Percentiles rank a stretch among this genome's conserved stretches.
phyloP scores from a whole-genome alignment of 371 early-diverging fungal genomes.

The Batrachochytrium dendrobatidis region DNA sequence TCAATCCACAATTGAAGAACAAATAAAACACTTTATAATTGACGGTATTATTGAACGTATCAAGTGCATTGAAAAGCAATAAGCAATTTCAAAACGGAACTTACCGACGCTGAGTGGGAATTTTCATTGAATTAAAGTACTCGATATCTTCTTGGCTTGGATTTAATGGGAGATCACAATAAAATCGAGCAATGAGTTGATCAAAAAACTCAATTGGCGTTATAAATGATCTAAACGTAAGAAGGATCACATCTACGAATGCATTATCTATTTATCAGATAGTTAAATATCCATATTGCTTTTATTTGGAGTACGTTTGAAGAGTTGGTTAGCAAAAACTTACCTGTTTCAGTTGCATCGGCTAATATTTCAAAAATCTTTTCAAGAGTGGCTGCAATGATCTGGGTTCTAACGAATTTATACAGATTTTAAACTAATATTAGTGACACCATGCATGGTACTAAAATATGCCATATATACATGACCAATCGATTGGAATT shows the following conservation, averaged over 20 bases:
- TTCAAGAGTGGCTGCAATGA: conserved; percentile 41
- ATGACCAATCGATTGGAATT: no score
- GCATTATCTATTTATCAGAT: conserved; percentile 21
- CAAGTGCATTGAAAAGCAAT: neutral
- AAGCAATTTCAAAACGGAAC: neutral
- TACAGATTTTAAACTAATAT: neutral
- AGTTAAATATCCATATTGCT: neutral
- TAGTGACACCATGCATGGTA: neutral
- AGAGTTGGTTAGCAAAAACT: no score
- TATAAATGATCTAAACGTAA: conserved; percentile 45
- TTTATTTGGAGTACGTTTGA: neutral
- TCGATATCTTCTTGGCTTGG: conserved; percentile 38
- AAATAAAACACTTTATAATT: neutral
- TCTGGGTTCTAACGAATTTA: conserved; percentile 21
- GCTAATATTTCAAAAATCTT: conserved; percentile 40
- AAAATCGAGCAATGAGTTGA: conserved; percentile 36
- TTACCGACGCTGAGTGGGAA: conserved; percentile 36
- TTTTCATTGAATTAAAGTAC: conserved; percentile 36
- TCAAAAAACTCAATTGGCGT: conserved; percentile 43
- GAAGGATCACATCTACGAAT: conserved; percentile 38
- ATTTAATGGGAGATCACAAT: conserved; percentile 34
- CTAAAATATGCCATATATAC: no score
- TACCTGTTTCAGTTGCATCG: conserved; percentile 19
- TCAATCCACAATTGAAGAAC: conserved; percentile 36
- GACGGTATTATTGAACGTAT: neutral